Conservation (phyloP, 257 asterid species). For the Striga asiatica region DNA sequence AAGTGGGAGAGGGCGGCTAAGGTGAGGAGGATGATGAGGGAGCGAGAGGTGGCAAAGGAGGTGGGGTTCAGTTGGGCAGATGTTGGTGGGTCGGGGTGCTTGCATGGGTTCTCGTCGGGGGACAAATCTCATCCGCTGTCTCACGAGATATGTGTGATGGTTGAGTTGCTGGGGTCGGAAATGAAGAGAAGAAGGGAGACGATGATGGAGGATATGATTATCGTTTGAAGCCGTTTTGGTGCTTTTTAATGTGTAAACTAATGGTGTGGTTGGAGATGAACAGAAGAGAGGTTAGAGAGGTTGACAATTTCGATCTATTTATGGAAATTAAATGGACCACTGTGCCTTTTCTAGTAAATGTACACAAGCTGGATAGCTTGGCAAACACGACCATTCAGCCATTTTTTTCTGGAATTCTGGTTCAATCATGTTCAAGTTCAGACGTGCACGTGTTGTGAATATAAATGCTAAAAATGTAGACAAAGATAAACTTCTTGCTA, state of each 20-base stretch:
- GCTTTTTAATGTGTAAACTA: no score
- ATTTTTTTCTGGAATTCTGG: no score
- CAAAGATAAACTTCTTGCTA: constrained; percentile 55
- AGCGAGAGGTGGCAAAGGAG: constrained; percentile 47
- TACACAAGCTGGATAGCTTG: no score
- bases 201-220: no score
- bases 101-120: constrained; percentile 81
- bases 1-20: constrained; percentile 56
- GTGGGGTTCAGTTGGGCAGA: constrained; percentile 40
- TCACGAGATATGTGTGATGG: constrained; percentile 57
- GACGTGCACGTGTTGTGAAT: constrained; percentile 65
- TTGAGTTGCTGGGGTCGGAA: constrained; percentile 62
- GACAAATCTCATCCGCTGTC: constrained; percentile 62
- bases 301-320: no score
- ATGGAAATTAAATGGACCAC: no score
- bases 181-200: constrained; percentile 41
- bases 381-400: no score
- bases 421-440: constrained; percentile 80
- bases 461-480: constrained; percentile 54
- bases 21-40: constrained; percentile 55
- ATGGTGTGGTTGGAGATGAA: no score
- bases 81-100: constrained; percentile 5
- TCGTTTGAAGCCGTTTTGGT: no score
- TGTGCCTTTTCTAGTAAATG: no score
- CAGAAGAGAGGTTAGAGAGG: no score